Evolutionary conservation across 441 rosid species (phyloP), one percentile per base, ranked within the genome.

Genomic region (Pelargonium fulgidum): DNA sequence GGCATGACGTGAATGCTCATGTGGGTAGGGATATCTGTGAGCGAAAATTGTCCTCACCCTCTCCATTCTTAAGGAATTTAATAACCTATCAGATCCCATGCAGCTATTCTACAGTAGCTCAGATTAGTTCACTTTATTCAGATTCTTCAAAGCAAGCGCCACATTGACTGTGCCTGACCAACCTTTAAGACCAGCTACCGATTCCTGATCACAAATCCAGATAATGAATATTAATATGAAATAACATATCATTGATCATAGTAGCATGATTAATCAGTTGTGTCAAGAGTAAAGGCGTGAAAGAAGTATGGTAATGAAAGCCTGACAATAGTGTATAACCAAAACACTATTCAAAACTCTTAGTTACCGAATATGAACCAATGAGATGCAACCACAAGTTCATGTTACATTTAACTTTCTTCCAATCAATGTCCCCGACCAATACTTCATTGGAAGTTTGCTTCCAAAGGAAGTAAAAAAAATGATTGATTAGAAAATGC

Each of bases 1-100:
- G 63, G 99, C 99, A 74, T 94, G 99, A 13, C 99, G 90, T 4
- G 99, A 94, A 81, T 94, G 99, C 81, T 94, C 97, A 59, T 94
- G 99, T 2, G 99, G 99, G 70, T 94, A 94, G 74, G 98, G 99
- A 73, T 85, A 89, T 1, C 91, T 85, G 65, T 89, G 86, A 7
- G 93, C 87, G 68, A 90, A 79, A 62, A 92, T 90, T 42, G 96
- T 94, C 81, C 98, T 84, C 80, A 94, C 87, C 74, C 91, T 90
- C 88, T 87, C 98, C 94, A 94, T 90, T 75, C 63, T 83, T 66
- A 94, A 83, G 45, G 81, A 76, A 62, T 87, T 84, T 48, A 87
- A 76, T 26, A 92, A 70, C 75, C 66, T 85, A 70, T 85, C 87
- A 62, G 85, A 85, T 42, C 83, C 88, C 96, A 90, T 89, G 3